These are phyloP conservation scores for Alternaria brassicicola DNA, from an alignment of 2,329 filamentous ascomycete species.

Conservation along the genomic window DNA sequence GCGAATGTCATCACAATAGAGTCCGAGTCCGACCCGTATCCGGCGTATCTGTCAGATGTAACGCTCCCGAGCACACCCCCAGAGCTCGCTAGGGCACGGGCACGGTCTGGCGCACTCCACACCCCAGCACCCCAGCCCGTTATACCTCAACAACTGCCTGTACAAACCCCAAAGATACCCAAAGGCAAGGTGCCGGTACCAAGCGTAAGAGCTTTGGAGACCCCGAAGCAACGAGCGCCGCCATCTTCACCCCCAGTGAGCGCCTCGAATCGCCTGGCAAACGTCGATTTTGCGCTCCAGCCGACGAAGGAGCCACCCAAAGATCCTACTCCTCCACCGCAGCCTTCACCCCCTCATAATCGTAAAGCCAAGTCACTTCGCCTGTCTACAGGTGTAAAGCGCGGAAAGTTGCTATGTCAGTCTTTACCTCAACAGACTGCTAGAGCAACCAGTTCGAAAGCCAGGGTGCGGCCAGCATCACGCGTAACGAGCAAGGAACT, in stretches of 20 bases:
- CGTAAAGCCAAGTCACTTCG: constrained; percentile 47
- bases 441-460: not conserved
- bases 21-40: constrained; percentile 39
- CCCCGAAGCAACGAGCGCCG: constrained; percentile 31
- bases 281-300: constrained; percentile 40
- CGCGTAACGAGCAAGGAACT: constrained; percentile 7
- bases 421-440: constrained; percentile 29
- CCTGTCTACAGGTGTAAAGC: constrained; percentile 47
- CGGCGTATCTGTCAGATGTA: constrained; percentile 28
- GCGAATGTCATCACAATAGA: constrained; percentile 46
- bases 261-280: constrained; percentile 45
- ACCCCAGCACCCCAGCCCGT: constrained; percentile 7
- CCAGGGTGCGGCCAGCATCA: constrained; percentile 1
- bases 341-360: constrained; percentile 16
- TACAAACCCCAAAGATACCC: constrained; percentile 31
- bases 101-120: not conserved
- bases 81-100: not conserved
- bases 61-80: constrained; percentile 34
- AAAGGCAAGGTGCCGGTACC: constrained; percentile 35
- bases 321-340: constrained; percentile 12
- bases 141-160: constrained; percentile 2
- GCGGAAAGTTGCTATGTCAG: constrained; percentile 53
- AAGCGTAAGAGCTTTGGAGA: constrained; percentile 27
- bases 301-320: constrained; percentile 9
- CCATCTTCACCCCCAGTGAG: constrained; percentile 48